Percentiles rank a stretch among this genome's conserved stretches.
phyloP scores from a whole-genome alignment of 495 filamentous ascomycete genomes.

The Penicillium psychrofluorescens region DNA sequence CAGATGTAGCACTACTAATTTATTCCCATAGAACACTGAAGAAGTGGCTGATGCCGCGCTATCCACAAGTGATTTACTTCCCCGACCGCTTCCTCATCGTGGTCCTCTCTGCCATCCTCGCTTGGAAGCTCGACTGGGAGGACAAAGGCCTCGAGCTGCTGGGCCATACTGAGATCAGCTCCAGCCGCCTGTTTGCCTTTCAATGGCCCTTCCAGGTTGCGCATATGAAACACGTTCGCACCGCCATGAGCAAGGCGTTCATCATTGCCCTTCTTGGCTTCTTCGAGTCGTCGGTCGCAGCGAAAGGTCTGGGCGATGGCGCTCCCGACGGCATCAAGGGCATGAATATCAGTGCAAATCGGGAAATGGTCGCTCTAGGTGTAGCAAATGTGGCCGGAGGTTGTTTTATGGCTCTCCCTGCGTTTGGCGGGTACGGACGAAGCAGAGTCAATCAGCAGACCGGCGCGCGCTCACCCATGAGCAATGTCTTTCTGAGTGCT shows the following conservation, averaged over 20 bases:
- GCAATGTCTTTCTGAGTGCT: conserved; percentile 71
- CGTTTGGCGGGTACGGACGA: conserved; percentile 92
- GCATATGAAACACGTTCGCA: conserved; percentile 74
- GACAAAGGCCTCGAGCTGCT: conserved; percentile 72
- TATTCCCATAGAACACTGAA: conserved; percentile 59
- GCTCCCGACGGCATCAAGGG: conserved; percentile 56
- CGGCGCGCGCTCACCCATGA: conserved; percentile 89
- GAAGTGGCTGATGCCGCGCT: conserved; percentile 70
- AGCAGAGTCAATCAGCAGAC: conserved; percentile 93
- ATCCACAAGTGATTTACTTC: conserved; percentile 76
- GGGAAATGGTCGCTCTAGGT: conserved; percentile 89
- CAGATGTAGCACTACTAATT: conserved; percentile 2
- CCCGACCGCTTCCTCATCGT: conserved; percentile 92
- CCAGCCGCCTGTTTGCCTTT: conserved; percentile 59
- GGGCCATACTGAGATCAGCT: conserved; percentile 65
- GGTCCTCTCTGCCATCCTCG: conserved; percentile 73
- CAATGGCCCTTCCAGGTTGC: conserved; percentile 73
- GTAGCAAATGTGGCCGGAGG: conserved; percentile 85
- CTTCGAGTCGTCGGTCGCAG: conserved; percentile 97
- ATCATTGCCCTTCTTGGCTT: conserved; percentile 92
- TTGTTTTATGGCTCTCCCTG: conserved; percentile 83
- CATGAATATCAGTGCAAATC: conserved; percentile 79
- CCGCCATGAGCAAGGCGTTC: conserved; percentile 85
- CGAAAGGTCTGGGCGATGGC: conserved; percentile 73
- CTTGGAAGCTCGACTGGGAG: conserved; percentile 77